Conservation (phyloP, 352 stramenopile species). For the Thalassiosira sp. region DNA sequence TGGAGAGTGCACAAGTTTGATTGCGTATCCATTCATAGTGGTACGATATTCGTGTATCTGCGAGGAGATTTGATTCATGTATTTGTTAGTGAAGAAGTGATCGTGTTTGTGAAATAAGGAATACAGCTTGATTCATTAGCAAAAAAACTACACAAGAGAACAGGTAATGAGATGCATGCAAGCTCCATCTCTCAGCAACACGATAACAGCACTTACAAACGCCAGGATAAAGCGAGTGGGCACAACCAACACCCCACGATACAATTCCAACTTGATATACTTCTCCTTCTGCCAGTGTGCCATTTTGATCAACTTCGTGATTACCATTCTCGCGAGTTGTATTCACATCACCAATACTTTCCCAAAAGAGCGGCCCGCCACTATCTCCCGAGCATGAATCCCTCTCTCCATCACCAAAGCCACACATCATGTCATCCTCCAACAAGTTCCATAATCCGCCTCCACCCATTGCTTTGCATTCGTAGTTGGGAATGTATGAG, state of each 20-base stretch:
- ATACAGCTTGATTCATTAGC: too few species aligned
- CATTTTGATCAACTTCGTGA: background rate
- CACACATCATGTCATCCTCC: slow-evolving; percentile 63
- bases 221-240: slow-evolving; percentile 16
- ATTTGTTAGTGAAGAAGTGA: background rate
- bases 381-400: slow-evolving; percentile 65
- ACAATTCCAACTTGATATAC: slow-evolving; percentile 32
- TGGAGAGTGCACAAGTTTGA: slow-evolving; percentile 13
- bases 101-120: too few species aligned
- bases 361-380: slow-evolving; percentile 51
- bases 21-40: slow-evolving; percentile 32
- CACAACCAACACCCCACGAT: slow-evolving; percentile 37
- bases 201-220: slow-evolving; percentile 44
- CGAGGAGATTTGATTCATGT: background rate
- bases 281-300: background rate
- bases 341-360: background rate
- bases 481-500: slow-evolving; percentile 5
- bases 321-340: background rate
- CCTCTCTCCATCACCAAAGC: slow-evolving; percentile 21
- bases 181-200: too few species aligned
- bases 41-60: slow-evolving; percentile 13
- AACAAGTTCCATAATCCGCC: slow-evolving; percentile 17
- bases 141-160: too few species aligned
- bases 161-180: too few species aligned
- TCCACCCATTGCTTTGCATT: slow-evolving; percentile 6